Conservation (phyloP, 805 yeast species). For the Tetrapisispora phaffii region DNA sequence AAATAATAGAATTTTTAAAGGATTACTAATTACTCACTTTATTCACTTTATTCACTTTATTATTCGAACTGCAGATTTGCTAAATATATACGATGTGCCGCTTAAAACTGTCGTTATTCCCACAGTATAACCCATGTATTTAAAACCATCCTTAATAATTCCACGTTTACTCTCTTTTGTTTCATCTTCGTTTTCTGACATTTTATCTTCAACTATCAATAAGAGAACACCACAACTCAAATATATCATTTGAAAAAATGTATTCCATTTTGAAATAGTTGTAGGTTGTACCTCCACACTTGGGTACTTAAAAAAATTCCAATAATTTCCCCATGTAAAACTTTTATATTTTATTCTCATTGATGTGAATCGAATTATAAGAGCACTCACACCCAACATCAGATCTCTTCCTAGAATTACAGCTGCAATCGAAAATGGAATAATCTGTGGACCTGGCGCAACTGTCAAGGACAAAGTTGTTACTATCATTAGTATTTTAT, state of each 20-base stretch:
- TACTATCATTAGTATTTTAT: slow-evolving; percentile 78
- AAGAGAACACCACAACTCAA: slow-evolving; percentile 51
- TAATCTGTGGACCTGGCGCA: slow-evolving; percentile 39
- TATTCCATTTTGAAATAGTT: slow-evolving; percentile 74
- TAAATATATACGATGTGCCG: slow-evolving; percentile 67
- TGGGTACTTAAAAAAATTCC: slow-evolving; percentile 64
- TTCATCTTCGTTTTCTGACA: slow-evolving; percentile 8
- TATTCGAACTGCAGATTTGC: slow-evolving; percentile 57
- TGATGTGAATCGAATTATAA: slow-evolving; percentile 61
- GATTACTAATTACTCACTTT: too few relatives aligned
- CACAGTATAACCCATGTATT: slow-evolving; percentile 42
- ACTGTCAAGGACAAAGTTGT: slow-evolving; percentile 68
- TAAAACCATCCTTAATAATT: slow-evolving; percentile 4
- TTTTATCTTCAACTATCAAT: slow-evolving; percentile 11
- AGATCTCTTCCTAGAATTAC: slow-evolving; percentile 80
- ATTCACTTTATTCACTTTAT: slow-evolving; percentile 26
- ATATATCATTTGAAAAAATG: slow-evolving; percentile 86
- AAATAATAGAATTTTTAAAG: too few relatives aligned
- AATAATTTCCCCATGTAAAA: slow-evolving; percentile 51
- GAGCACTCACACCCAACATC: slow-evolving; percentile 58
- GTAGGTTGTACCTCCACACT: slow-evolving; percentile 87
- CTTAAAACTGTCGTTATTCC: slow-evolving; percentile 66
- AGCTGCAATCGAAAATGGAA: slow-evolving; percentile 61
- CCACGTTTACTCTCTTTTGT: neutral
- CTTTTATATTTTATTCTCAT: slow-evolving; percentile 14